phyloP scores from a whole-genome alignment of 306 rosid genomes.

The Sindora glabra region DNA sequence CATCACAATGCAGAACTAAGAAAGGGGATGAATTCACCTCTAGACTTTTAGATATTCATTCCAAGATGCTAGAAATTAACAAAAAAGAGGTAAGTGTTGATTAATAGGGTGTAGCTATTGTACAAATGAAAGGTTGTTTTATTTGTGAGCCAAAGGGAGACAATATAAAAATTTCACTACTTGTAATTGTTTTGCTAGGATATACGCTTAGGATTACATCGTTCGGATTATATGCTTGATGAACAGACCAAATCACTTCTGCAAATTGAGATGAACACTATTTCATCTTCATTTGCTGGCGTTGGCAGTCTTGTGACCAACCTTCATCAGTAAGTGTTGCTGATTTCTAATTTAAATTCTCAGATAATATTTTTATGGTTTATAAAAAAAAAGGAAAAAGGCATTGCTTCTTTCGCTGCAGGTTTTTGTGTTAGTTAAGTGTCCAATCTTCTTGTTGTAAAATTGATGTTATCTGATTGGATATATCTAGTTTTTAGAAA shows the following conservation, averaged over 20 bases:
- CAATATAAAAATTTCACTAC: constrained; percentile 4
- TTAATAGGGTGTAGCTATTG: not conserved
- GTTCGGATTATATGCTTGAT: constrained; percentile 98
- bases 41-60: constrained; percentile 80
- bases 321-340: constrained; percentile 61
- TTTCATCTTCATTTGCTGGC: constrained; percentile 81
- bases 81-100: constrained; percentile 61
- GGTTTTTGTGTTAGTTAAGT: not conserved
- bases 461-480: not conserved
- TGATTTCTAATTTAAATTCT: constrained; percentile 4
- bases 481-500: not conserved
- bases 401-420: too few relatives aligned
- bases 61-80: constrained; percentile 67
- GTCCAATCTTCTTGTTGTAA: not conserved
- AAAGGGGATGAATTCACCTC: constrained; percentile 62
- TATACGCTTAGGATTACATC: constrained; percentile 86
- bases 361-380: not conserved
- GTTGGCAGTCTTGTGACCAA: constrained; percentile 54
- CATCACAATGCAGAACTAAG: constrained; percentile 60
- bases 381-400: too few relatives aligned
- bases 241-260: constrained; percentile 65
- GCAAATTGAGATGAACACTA: constrained; percentile 85
- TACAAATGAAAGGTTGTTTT: too few relatives aligned
- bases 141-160: not conserved
- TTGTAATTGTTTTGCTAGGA: constrained; percentile 39